phyloP scores from a whole-genome alignment of 2,329 filamentous ascomycete genomes.

The Scedosporium boydii region DNA sequence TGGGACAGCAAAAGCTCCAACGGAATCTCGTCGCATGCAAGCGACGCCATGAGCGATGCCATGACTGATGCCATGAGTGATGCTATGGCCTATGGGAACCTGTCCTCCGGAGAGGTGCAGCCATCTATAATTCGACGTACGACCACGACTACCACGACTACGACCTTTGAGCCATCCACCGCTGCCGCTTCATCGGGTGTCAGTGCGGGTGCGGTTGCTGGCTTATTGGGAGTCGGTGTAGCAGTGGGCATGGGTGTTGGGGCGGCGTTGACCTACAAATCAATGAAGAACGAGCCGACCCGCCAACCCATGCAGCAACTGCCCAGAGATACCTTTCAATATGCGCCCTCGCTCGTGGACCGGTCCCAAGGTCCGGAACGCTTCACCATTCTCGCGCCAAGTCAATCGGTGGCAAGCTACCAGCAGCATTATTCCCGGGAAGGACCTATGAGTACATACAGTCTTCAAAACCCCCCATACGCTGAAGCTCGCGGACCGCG shows the following conservation, averaged over 20 bases:
- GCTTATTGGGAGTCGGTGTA: conserved; percentile 9
- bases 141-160: conserved; percentile 1
- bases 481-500: background rate
- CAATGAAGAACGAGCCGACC: conserved; percentile 6
- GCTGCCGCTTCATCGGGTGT: background rate
- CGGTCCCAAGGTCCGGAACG: background rate
- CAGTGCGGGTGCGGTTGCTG: conserved; percentile 5
- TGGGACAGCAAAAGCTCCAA: no score
- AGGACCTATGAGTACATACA: background rate
- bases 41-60: background rate
- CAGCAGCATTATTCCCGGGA: background rate
- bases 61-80: background rate
- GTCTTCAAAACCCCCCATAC: background rate
- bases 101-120: background rate
- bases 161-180: conserved; percentile 2
- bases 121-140: conserved; percentile 2
- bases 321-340: background rate
- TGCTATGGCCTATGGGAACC: background rate
- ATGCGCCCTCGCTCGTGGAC: background rate
- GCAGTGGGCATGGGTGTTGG: conserved; percentile 8
- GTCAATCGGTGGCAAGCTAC: background rate
- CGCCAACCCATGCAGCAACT: background rate
- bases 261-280: conserved; percentile 9
- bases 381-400: background rate
- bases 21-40: no score